Percentiles rank a stretch among this genome's conserved stretches.
Conservation (phyloP, 108 stramenopile species). For the Skeletonema grethae region DNA sequence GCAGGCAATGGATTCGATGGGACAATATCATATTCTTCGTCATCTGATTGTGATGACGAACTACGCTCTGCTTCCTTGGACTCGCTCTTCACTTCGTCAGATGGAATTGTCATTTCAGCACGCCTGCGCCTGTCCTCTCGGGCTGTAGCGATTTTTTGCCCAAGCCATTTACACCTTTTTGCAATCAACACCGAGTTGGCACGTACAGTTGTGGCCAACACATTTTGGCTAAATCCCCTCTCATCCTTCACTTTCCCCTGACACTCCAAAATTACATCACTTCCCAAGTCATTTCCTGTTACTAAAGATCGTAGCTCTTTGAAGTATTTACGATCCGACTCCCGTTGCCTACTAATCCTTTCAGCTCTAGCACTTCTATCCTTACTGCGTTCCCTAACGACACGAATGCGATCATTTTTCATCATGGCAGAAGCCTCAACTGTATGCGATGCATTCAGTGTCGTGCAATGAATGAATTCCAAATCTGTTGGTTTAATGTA, state of each 20-base stretch:
- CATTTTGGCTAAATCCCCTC: constrained; percentile 67
- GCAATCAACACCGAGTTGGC: constrained; percentile 65
- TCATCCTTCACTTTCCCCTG: constrained; percentile 70
- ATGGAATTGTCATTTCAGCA: constrained; percentile 36
- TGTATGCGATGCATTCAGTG: constrained; percentile 60
- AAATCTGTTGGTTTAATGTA: constrained; percentile 49
- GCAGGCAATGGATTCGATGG: constrained; percentile 21
- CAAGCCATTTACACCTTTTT: constrained; percentile 77
- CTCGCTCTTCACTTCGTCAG: constrained; percentile 27
- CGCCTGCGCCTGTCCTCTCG: constrained; percentile 37
- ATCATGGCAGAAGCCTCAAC: constrained; percentile 79
- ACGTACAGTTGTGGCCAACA: constrained; percentile 55
- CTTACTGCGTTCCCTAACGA: constrained; percentile 45
- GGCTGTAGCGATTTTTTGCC: constrained; percentile 54
- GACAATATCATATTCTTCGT: constrained; percentile 53
- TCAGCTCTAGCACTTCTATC: constrained; percentile 50
- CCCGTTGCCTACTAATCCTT: constrained; percentile 56
- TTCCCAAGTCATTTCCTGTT: constrained; percentile 26
- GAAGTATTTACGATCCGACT: constrained; percentile 71
- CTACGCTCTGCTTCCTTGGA: constrained; percentile 22
- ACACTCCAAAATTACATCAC: constrained; percentile 78
- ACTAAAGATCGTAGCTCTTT: constrained; percentile 57
- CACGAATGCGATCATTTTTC: constrained; percentile 82
- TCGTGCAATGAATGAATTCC: constrained; percentile 71
- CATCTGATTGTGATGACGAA: constrained; percentile 46